phyloP scores from a whole-genome alignment of 257 asterid species.

The Osmanthus fragrans region DNA sequence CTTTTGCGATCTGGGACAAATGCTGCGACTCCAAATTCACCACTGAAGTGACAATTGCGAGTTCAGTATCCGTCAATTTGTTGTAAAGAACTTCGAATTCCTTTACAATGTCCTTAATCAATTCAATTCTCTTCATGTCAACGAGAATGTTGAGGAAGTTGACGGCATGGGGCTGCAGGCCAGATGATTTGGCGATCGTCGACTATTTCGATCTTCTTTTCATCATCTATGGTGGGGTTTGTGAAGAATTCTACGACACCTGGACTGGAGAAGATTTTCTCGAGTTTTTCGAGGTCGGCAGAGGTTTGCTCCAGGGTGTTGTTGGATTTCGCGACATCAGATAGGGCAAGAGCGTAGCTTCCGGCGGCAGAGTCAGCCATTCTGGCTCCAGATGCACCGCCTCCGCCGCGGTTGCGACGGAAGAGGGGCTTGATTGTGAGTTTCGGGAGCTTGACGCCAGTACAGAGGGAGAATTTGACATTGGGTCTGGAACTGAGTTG shows the following conservation, averaged over 20 bases:
- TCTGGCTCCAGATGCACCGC: constrained; percentile 41
- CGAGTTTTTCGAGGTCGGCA: constrained; percentile 65
- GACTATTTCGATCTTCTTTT: constrained; percentile 42
- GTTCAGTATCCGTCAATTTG: constrained; percentile 56
- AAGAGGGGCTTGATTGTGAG: constrained; percentile 41
- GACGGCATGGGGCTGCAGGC: constrained; percentile 69
- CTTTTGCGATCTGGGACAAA: constrained; percentile 77
- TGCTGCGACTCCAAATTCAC: constrained; percentile 75
- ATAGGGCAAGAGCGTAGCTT: constrained; percentile 78
- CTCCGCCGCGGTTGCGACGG: constrained; percentile 18
- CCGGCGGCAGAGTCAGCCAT: constrained; percentile 65
- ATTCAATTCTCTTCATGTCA: constrained; percentile 69
- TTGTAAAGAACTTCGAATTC: constrained; percentile 68
- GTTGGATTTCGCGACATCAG: constrained; percentile 69
- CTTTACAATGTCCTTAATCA: constrained; percentile 22
- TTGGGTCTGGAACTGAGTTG: constrained; percentile 32
- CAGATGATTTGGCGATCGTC: constrained; percentile 47
- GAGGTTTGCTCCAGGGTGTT: constrained; percentile 38
- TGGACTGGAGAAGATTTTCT: constrained; percentile 51
- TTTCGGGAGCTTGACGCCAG: constrained; percentile 45
- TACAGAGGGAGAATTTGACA: constrained; percentile 44
- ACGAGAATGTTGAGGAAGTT: constrained; percentile 70
- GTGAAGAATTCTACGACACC: constrained; percentile 46
- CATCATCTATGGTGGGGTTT: constrained; percentile 48
- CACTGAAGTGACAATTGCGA: constrained; percentile 76